Evolutionary conservation across 768 basidiomycete genomes (phyloP).

Genomic region (Leccinum disarticulatum): DNA sequence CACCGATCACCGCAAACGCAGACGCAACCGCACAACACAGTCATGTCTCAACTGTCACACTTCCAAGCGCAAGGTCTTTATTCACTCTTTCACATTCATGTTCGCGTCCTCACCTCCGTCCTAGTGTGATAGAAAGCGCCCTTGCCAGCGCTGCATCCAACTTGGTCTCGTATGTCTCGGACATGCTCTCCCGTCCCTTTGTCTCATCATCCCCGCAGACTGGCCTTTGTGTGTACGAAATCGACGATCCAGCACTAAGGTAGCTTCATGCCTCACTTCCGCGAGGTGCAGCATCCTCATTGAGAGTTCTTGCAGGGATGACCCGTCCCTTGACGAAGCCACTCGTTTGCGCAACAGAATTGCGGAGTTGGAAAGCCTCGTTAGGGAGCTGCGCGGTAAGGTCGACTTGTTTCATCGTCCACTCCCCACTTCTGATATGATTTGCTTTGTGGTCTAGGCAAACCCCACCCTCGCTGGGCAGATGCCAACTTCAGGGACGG

Average conservation of each 20-base stretch:
- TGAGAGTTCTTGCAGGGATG: constrained; percentile 53
- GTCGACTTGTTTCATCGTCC: constrained; percentile 14
- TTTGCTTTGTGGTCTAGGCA: constrained; percentile 46
- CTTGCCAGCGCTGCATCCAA: constrained; percentile 88
- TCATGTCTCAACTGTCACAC: constrained; percentile 89
- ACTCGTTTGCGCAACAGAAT: constrained; percentile 85
- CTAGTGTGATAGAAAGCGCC: constrained; percentile 85
- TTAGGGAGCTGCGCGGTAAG: constrained; percentile 81
- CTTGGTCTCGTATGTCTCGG: constrained; percentile 67
- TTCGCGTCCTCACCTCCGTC: constrained; percentile 9
- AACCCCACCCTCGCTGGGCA: constrained; percentile 87
- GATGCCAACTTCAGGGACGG: constrained; percentile 77
- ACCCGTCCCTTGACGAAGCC: constrained; percentile 84
- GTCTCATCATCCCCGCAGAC: constrained; percentile 48
- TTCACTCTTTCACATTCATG: neutral
- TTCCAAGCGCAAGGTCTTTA: constrained; percentile 81
- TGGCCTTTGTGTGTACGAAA: constrained; percentile 92
- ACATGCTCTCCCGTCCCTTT: constrained; percentile 1
- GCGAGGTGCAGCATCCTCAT: neutral
- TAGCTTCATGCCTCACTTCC: constrained; percentile 26
- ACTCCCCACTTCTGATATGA: constrained; percentile 12
- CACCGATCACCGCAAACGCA: constrained; percentile 77
- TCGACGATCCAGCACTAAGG: constrained; percentile 85
- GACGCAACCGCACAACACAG: constrained; percentile 90
- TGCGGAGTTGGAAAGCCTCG: constrained; percentile 89